Evolutionary conservation across 495 filamentous ascomycete genomes (phyloP).

Genomic region (Diplogelasinospora grovesii): DNA sequence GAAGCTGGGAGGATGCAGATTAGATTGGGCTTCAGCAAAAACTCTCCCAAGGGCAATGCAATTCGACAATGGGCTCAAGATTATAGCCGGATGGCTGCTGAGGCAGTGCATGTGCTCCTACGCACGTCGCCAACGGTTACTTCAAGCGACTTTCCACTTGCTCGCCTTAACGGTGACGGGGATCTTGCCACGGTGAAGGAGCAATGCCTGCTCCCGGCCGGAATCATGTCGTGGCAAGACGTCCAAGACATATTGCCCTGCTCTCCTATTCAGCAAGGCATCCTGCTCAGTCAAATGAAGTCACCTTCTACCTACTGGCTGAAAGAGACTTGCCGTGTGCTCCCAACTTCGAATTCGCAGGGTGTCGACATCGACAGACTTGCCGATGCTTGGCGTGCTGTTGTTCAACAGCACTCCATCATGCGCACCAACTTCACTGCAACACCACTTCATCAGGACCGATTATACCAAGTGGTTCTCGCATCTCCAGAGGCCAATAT

Average conservation of each 20-base stretch:
- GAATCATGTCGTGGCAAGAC: slow-evolving; percentile 8
- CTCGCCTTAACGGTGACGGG: slow-evolving; percentile 35
- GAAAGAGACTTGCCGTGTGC: slow-evolving; percentile 22
- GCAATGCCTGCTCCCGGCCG: slow-evolving; percentile 45
- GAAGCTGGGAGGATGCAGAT: slow-evolving; percentile 44
- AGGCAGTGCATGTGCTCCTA: too few species aligned
- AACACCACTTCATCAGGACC: slow-evolving; percentile 19
- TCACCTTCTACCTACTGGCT: slow-evolving; percentile 42
- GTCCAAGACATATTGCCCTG: slow-evolving; percentile 40
- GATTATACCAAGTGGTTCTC: slow-evolving; percentile 21
- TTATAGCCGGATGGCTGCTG: too few species aligned
- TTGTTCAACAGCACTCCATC: slow-evolving; percentile 48
- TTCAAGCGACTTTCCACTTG: too few species aligned
- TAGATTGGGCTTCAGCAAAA: slow-evolving; percentile 33
- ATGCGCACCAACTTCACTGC: slow-evolving; percentile 24
- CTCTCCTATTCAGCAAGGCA: slow-evolving; percentile 37
- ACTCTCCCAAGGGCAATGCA: too few species aligned
- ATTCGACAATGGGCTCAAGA: too few species aligned
- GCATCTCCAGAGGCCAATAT: slow-evolving; percentile 32
- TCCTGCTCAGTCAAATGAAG: slow-evolving; percentile 44
- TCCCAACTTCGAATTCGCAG: slow-evolving; percentile 3
- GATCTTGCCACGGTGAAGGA: slow-evolving; percentile 41
- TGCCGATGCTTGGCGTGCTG: slow-evolving; percentile 42
- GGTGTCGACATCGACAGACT: slow-evolving; percentile 1
- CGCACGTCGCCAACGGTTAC: too few species aligned